Evolutionary conservation across 345 rosid species (phyloP).

Genomic region (Brassica juncea): DNA sequence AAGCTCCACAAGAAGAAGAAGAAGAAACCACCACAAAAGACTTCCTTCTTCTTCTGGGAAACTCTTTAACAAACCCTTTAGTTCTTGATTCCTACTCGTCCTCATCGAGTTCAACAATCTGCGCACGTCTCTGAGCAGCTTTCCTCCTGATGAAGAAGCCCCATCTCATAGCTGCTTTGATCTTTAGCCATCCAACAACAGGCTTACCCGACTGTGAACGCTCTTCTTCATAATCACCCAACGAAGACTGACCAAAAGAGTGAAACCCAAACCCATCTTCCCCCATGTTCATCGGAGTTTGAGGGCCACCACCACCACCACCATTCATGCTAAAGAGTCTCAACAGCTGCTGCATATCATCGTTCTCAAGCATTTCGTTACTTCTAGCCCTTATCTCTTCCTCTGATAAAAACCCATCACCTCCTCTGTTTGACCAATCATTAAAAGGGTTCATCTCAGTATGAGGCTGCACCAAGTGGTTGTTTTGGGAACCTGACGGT

Average conservation of each 20-base stretch:
- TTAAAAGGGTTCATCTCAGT: conserved; percentile 49
- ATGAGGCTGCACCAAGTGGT: conserved; percentile 38
- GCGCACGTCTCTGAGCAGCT: conserved; percentile 93
- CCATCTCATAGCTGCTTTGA: conserved; percentile 98
- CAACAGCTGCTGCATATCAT: conserved; percentile 91
- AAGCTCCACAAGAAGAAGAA: conserved; percentile 33
- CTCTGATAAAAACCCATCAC: conserved; percentile 69
- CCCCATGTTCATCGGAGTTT: conserved; percentile 44
- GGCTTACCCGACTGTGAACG: conserved; percentile 74
- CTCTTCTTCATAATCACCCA: conserved; percentile 49
- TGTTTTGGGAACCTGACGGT: conserved; percentile 45
- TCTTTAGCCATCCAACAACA: conserved; percentile 95
- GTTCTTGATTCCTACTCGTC: conserved; percentile 11
- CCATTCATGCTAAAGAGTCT: conserved; percentile 74
- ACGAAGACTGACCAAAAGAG: conserved; percentile 48
- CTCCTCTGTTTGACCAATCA: conserved; percentile 57
- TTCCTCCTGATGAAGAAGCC: conserved; percentile 86
- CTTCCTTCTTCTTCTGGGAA: conserved; percentile 23
- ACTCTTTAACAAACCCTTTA: conserved; percentile 32
- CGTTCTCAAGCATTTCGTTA: conserved; percentile 84
- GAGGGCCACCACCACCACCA: conserved; percentile 51
- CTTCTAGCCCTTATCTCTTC: conserved; percentile 84
- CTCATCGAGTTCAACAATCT: conserved; percentile 74
- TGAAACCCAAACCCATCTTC: conserved; percentile 55
- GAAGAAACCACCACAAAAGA: conserved; percentile 37